Evolutionary conservation across 2,329 filamentous ascomycete genomes (phyloP).

Genomic region (Colletotrichum kahawae): DNA sequence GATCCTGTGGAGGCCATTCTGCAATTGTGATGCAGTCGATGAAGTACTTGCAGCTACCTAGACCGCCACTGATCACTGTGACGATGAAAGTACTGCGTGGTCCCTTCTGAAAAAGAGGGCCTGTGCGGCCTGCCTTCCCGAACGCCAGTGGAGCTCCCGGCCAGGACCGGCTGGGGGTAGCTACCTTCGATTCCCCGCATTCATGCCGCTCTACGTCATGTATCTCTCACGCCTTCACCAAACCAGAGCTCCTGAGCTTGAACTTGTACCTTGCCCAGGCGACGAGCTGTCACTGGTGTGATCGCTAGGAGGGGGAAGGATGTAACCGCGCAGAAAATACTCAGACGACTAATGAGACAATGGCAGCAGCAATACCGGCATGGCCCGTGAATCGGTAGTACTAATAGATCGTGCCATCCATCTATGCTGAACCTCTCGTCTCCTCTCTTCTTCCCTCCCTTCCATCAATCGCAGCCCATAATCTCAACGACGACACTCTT

Average conservation of each 20-base stretch:
- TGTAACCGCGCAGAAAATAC: conserved; percentile 2
- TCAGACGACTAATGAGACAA: conserved; percentile 8
- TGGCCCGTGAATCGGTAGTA: conserved; percentile 7
- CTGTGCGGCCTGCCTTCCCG: not conserved
- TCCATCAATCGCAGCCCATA: conserved; percentile 4
- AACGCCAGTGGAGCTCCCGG: not conserved
- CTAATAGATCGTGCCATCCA: conserved; percentile 21
- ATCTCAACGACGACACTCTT: not conserved
- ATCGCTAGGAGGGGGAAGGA: conserved; percentile 4
- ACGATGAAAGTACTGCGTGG: not conserved
- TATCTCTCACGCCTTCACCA: conserved; percentile 23
- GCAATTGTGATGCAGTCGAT: not conserved
- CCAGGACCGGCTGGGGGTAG: conserved; percentile 11
- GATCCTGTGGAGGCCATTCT: not conserved
- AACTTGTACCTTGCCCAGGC: not conserved
- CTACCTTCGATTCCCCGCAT: conserved; percentile 27
- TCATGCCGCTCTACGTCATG: conserved; percentile 30
- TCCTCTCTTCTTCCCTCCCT: not conserved
- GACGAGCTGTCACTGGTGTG: conserved; percentile 2
- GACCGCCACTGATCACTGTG: too few species aligned
- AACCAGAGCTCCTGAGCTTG: conserved; percentile 3
- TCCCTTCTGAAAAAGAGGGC: not conserved
- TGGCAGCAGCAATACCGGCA: not conserved
- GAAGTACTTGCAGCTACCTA: not conserved
- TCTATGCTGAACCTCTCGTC: not conserved